Evolutionary conservation across 2,329 filamentous ascomycete genomes (phyloP).

Genomic region (Phoma sp.): DNA sequence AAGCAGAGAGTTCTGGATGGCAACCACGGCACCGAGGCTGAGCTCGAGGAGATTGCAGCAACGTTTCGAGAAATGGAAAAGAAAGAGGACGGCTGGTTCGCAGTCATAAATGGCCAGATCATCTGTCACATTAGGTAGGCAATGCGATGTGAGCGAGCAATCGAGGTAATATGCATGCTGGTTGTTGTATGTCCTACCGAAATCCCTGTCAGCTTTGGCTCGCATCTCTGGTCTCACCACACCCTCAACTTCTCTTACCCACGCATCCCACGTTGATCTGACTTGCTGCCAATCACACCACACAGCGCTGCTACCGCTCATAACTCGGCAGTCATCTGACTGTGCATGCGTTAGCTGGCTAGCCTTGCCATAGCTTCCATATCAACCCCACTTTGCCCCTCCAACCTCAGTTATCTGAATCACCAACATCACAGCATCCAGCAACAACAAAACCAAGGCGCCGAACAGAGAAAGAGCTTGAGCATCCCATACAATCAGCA

Average conservation of each 20-base stretch:
- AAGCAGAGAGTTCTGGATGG: slow-evolving; percentile 48
- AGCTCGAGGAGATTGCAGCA: slow-evolving; percentile 50
- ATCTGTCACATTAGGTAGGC: slow-evolving; percentile 40
- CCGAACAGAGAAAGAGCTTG: no score
- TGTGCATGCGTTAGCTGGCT: slow-evolving; percentile 33
- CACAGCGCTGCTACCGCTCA: slow-evolving; percentile 28
- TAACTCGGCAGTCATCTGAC: slow-evolving; percentile 44
- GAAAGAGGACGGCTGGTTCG: slow-evolving; percentile 53
- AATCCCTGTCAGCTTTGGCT: background rate
- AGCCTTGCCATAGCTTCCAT: slow-evolving; percentile 31
- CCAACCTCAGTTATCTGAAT: slow-evolving; percentile 18
- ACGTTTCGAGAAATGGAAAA: slow-evolving; percentile 52
- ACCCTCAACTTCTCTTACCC: background rate
- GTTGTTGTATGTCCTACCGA: background rate
- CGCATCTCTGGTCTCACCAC: background rate
- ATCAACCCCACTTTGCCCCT: slow-evolving; percentile 49
- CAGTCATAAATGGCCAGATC: slow-evolving; percentile 53
- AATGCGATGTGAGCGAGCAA: no score
- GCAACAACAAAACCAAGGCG: background rate
- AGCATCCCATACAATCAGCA: slow-evolving; percentile 8
- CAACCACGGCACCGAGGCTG: slow-evolving; percentile 47
- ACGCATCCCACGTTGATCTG: background rate
- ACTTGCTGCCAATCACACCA: slow-evolving; percentile 31
- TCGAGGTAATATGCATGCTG: no score
- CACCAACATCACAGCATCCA: slow-evolving; percentile 17